Evolutionary conservation across 2,329 filamentous ascomycete species (phyloP).

Genomic region (Xylaria sp.): DNA sequence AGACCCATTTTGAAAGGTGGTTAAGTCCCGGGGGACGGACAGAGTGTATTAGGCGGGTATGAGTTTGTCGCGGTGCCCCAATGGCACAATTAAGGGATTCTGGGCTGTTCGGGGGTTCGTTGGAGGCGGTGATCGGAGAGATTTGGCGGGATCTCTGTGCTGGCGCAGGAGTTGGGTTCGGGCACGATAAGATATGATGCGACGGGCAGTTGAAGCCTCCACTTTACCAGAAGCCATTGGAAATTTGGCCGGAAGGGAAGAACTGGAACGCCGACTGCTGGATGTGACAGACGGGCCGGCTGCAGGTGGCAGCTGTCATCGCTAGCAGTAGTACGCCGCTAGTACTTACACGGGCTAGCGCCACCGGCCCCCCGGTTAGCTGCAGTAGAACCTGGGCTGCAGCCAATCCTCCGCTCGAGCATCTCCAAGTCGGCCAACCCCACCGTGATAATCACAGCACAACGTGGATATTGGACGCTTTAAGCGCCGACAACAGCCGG

Average conservation of each 20-base stretch:
- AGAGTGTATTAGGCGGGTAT: background rate
- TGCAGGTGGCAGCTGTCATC: background rate
- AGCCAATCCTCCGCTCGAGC: background rate
- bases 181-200: background rate
- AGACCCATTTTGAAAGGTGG: conserved; percentile 55
- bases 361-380: background rate
- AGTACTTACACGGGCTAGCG: too few species aligned
- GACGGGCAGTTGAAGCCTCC: background rate
- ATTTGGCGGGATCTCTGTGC: background rate
- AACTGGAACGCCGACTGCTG: conserved; percentile 15
- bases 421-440: conserved; percentile 16
- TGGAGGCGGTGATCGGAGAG: too few species aligned
- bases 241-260: conserved; percentile 26
- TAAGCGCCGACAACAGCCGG: conserved; percentile 27
- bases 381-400: background rate
- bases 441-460: conserved; percentile 23
- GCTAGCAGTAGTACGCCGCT: background rate
- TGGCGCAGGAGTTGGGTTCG: background rate
- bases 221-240: background rate
- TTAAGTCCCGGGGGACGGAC: background rate
- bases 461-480: conserved; percentile 24
- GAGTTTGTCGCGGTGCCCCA: background rate
- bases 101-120: too few species aligned
- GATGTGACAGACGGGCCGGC: background rate
- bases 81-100: background rate